These are phyloP conservation scores for Hanseniaspora gamundiae DNA, from an alignment of 1,139 yeast species.

Conservation along the genomic window DNA sequence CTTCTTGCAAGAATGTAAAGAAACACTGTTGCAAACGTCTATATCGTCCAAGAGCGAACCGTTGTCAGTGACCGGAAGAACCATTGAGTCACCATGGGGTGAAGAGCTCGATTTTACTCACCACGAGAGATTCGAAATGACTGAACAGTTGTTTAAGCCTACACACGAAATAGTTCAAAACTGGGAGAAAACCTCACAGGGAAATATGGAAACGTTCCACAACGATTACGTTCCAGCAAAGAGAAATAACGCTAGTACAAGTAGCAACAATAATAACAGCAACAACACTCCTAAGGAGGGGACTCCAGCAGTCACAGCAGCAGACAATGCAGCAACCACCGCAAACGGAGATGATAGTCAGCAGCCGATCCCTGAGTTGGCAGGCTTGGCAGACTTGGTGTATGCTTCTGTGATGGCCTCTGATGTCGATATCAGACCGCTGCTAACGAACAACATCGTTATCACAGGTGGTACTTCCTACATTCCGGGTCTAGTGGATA, in stretches of 20 bases:
- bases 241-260: conserved; percentile 31
- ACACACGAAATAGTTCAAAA: conserved; percentile 29
- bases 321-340: conserved; percentile 14
- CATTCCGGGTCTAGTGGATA: conserved; percentile 78
- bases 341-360: conserved; percentile 22
- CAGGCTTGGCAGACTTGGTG: conserved; percentile 60
- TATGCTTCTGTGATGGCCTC: conserved; percentile 55
- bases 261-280: conserved; percentile 14
- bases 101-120: conserved; percentile 38
- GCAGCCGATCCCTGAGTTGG: conserved; percentile 13
- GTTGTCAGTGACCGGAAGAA: conserved; percentile 27
- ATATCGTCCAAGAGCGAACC: conserved; percentile 17
- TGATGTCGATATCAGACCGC: conserved; percentile 85
- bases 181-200: conserved; percentile 23
- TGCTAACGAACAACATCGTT: conserved; percentile 83
- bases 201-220: conserved; percentile 25
- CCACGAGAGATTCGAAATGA: conserved; percentile 51
- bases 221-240: conserved; percentile 64
- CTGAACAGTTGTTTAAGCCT: conserved; percentile 68
- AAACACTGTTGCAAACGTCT: conserved; percentile 39
- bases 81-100: conserved; percentile 77
- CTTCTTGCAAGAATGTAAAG: conserved; percentile 50
- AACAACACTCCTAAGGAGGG: conserved; percentile 25
- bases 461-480: conserved; percentile 84
- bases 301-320: conserved; percentile 15